phyloP scores from a whole-genome alignment of 345 rosid genomes.

The Adansonia digitata region DNA sequence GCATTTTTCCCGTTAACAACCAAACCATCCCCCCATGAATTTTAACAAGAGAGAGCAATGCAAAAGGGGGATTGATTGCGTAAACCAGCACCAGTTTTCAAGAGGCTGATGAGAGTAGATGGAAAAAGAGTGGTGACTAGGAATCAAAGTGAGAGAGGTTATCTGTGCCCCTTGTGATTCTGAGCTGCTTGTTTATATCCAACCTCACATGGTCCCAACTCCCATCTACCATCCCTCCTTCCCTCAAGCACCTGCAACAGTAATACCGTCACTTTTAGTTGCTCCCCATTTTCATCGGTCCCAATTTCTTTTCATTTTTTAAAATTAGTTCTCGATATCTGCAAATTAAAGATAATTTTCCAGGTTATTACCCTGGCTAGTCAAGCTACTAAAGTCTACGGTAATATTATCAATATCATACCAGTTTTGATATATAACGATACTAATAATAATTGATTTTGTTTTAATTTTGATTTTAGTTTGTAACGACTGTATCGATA shows the following conservation, averaged over 20 bases:
- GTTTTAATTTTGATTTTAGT: too few species aligned
- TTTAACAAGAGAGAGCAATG: neutral
- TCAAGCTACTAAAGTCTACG: neutral
- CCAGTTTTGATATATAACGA: too few species aligned
- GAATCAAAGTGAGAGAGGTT: conserved; percentile 18
- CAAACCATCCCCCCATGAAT: neutral
- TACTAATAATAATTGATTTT: too few species aligned
- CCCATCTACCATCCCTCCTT: neutral
- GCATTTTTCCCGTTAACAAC: conserved; percentile 17
- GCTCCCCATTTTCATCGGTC: neutral
- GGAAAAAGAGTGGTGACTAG: neutral
- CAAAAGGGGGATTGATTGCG: neutral
- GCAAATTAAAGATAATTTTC: neutral
- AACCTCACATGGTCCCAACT: conserved; percentile 5
- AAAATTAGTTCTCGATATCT: neutral
- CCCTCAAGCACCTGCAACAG: too few species aligned
- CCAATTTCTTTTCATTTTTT: neutral
- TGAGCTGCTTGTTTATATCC: neutral
- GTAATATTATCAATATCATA: too few species aligned
- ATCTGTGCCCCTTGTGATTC: conserved; percentile 30
- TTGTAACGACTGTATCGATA: too few species aligned
- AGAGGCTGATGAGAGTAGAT: neutral
- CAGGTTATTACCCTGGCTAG: neutral
- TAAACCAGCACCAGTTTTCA: neutral
- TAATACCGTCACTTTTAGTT: neutral